Evolutionary conservation across 2,329 filamentous ascomycete species (phyloP).

Genomic region (Ophiosphaerella korrae): DNA sequence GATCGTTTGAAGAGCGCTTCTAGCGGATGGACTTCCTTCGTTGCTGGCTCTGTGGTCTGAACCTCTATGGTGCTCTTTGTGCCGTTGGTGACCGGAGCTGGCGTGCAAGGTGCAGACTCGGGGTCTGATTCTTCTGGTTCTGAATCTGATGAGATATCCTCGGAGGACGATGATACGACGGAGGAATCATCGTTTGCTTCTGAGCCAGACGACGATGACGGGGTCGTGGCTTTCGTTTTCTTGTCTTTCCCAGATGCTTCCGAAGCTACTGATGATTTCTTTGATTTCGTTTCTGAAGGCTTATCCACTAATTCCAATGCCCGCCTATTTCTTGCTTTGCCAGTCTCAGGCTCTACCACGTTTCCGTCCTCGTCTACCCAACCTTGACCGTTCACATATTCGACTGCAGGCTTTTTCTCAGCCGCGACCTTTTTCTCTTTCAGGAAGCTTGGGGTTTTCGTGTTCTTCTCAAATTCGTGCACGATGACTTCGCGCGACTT

Average conservation of each 20-base stretch:
- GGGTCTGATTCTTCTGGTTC: slow-evolving; percentile 18
- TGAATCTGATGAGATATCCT: slow-evolving; percentile 31
- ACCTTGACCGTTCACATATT: slow-evolving; percentile 82
- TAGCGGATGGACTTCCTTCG: slow-evolving; percentile 73
- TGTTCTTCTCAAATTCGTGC: slow-evolving; percentile 88
- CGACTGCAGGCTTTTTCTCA: slow-evolving; percentile 56
- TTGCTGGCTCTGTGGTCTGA: slow-evolving; percentile 21
- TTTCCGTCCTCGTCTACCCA: slow-evolving; percentile 84
- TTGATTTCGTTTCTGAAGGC: slow-evolving; percentile 25
- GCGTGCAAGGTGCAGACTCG: slow-evolving; percentile 18
- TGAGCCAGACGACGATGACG: slow-evolving; percentile 31
- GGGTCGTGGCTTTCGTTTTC: slow-evolving; percentile 30
- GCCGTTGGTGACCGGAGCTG: slow-evolving; percentile 13
- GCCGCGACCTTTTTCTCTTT: slow-evolving; percentile 59
- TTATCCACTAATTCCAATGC: slow-evolving; percentile 40
- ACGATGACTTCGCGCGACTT: slow-evolving; percentile 65
- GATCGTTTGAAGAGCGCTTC: slow-evolving; percentile 89
- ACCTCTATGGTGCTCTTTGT: slow-evolving; percentile 16
- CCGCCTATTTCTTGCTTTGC: slow-evolving; percentile 41
- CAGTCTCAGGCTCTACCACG: slow-evolving; percentile 66
- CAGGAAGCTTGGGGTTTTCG: slow-evolving; percentile 81
- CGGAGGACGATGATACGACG: slow-evolving; percentile 44
- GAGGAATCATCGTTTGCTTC: slow-evolving; percentile 37
- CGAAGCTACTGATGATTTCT: slow-evolving; percentile 19
- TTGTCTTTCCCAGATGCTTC: slow-evolving; percentile 23